These are phyloP conservation scores for Erodium moschatum DNA, from an alignment of 441 rosid genomes.

Conservation along the genomic window DNA sequence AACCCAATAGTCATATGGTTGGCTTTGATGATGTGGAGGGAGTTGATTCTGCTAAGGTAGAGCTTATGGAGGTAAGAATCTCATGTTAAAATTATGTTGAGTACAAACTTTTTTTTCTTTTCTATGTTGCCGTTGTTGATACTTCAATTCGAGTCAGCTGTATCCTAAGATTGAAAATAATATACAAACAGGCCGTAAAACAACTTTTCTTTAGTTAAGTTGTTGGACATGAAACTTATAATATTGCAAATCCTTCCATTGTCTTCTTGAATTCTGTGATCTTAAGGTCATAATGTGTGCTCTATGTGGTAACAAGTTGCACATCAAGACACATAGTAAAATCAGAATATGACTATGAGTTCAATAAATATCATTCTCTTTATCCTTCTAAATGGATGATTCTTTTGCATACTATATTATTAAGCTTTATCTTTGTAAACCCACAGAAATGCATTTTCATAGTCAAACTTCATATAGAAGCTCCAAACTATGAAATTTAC, in stretches of 20 bases:
- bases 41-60: conserved; percentile 81
- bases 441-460: background rate
- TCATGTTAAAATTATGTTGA: conserved; percentile 13
- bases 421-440: background rate
- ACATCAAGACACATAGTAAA: background rate
- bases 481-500: background rate
- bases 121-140: background rate
- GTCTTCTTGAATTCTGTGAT: background rate
- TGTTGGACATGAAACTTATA: background rate
- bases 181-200: background rate
- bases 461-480: background rate
- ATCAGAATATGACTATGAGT: background rate
- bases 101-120: background rate
- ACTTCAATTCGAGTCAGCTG: background rate
- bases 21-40: conserved; percentile 92
- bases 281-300: conserved; percentile 2
- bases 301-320: background rate
- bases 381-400: background rate
- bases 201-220: background rate
- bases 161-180: background rate
- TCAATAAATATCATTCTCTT: background rate
- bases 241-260: background rate
- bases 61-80: conserved; percentile 72
- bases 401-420: background rate
- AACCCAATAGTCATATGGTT: conserved; percentile 46